Base-by-base conservation (phyloP, 169 alveolate species). In the Plasmodium gaboni region DNA sequence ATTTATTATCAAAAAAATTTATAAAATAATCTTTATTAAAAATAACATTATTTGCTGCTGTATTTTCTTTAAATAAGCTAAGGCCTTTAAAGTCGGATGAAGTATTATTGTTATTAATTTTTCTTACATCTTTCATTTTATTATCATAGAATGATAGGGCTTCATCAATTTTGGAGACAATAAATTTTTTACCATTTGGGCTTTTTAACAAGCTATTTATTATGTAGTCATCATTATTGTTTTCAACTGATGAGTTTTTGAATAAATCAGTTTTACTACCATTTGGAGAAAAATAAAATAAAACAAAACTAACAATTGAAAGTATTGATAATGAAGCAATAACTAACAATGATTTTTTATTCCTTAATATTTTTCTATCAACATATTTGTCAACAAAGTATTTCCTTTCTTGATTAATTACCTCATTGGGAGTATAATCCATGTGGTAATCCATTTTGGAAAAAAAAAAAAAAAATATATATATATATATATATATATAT, bases 181-280 rank as follows among this genome's bases (percentile, higher is more conserved):
- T 78, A 38, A 78, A 78, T 78, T 78, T 78, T 22, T 78, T 78
- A 2, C 74, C 89, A 48, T 44, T 28, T 1, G 50, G 42, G 13
- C 78, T 78, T 10, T 78, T 78, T 57, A 78, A 65, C 15, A 78
- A 50, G 42, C 22, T 28, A 24, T 26, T 63, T 4, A 78, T 78
- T n/a, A 78, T 64, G 8, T 28, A 50, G 15, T 78, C 89, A 60
- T 74, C 88, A 44, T 51, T 42, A 22, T 12, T 42, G n/a, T 46
- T 4, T 6, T 50, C 68, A 4, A 8, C 67, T 10, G 5, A 13
- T 22, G 83, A 19, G 19, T 28, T 59, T 1, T 46, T 46, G 10
- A 32, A 32, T 71, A 38, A 24, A 28, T 44, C 19, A 32, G 2
- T 59, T n/a, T 7, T 44, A n/a, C 26, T 74, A 9, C 0, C 12